Evolutionary conservation across 208 protist genomes (phyloP).

Genomic region (Novymonas esmeraldas): DNA sequence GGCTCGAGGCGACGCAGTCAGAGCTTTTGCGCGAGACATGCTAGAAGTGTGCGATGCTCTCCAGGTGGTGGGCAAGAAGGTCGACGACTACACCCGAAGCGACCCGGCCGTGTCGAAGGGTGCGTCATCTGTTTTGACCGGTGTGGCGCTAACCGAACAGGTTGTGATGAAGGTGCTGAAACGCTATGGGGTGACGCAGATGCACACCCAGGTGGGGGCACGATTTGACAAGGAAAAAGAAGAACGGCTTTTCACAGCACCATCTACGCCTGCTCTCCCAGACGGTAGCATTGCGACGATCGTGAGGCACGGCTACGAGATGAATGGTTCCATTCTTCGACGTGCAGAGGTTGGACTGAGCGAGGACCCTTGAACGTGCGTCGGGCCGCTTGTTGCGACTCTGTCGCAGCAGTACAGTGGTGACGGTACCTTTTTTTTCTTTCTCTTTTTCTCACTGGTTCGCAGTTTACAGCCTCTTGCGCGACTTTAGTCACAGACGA

Average conservation of each 20-base stretch:
- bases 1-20: constrained; percentile 33
- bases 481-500: too few relatives aligned
- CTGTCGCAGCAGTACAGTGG: too few relatives aligned
- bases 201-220: constrained; percentile 31
- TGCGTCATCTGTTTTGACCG: constrained; percentile 30
- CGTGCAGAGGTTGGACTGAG: constrained; percentile 62
- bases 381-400: too few relatives aligned
- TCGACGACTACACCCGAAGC: constrained; percentile 13
- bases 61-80: constrained; percentile 33
- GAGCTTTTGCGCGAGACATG: constrained; percentile 60
- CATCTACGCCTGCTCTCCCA: constrained; percentile 29
- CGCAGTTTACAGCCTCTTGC: too few relatives aligned
- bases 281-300: constrained; percentile 45
- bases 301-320: constrained; percentile 60
- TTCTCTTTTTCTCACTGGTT: not conserved
- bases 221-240: constrained; percentile 46
- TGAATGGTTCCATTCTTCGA: constrained; percentile 48
- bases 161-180: constrained; percentile 52
- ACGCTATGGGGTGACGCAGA: constrained; percentile 43
- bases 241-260: constrained; percentile 50
- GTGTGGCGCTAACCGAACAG: constrained; percentile 54
- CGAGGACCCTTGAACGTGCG: constrained; percentile 26
- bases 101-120: constrained; percentile 21
- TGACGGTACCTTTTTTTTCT: constrained; percentile 13
- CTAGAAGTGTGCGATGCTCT: constrained; percentile 67